These are phyloP conservation scores for Sporobolomyces pararoseus DNA, from an alignment of 768 basidiomycete species.

Conservation along the genomic window DNA sequence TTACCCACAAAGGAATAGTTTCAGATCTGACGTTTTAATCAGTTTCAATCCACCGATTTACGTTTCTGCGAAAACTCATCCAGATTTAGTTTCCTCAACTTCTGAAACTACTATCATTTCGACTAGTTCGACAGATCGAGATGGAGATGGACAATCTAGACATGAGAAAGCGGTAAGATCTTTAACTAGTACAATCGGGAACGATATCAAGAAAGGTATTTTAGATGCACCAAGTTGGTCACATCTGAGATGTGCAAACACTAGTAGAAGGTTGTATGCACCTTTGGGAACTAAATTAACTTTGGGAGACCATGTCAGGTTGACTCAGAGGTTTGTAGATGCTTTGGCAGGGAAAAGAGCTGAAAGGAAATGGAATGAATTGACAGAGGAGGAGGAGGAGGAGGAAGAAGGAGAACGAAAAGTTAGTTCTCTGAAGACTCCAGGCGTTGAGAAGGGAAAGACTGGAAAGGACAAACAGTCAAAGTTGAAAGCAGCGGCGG, in stretches of 20 bases:
- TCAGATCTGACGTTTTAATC: constrained; percentile 80
- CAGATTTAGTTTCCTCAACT: constrained; percentile 33
- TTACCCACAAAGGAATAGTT: constrained; percentile 74
- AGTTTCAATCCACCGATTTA: constrained; percentile 52
- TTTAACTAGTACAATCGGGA: constrained; percentile 62
- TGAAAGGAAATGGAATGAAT: constrained; percentile 43
- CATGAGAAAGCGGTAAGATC: constrained; percentile 55
- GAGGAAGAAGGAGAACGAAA: constrained; percentile 7
- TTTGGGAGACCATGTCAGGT: constrained; percentile 76
- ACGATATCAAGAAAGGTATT: constrained; percentile 69
- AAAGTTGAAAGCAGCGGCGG: neutral
- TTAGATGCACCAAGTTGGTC: constrained; percentile 83
- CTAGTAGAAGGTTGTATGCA: constrained; percentile 74
- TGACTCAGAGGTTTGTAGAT: constrained; percentile 70
- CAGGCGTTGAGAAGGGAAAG: too few relatives aligned
- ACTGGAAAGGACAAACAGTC: too few relatives aligned
- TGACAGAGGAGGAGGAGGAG: constrained; percentile 33
- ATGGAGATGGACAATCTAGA: constrained; percentile 41
- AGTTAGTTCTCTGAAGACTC: too few relatives aligned
- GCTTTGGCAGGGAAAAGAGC: constrained; percentile 58
- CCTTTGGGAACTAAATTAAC: constrained; percentile 83
- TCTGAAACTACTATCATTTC: too few relatives aligned
- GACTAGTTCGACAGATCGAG: neutral
- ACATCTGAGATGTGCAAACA: constrained; percentile 67
- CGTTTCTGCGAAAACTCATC: constrained; percentile 40